Base-by-base conservation (phyloP, 495 filamentous ascomycete species). In the Chaetomium cochliodes region DNA sequence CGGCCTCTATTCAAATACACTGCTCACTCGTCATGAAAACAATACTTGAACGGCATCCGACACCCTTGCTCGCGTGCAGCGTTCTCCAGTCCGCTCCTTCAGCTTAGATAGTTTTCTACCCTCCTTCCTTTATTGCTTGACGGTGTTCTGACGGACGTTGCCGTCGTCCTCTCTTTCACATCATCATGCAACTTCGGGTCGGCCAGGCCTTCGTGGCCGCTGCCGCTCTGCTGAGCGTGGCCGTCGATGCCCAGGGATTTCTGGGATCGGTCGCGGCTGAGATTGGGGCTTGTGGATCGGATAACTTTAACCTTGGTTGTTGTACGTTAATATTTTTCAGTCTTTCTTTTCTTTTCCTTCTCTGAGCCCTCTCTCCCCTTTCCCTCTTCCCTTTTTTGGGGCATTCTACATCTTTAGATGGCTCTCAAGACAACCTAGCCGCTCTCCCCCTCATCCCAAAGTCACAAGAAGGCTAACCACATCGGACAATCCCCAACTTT, bases 241-340 rank as follows among this genome's bases (percentile, higher is more conserved):
- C 6, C 33, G 64, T 58, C 23, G 65, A 73, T 56, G 66, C 64
- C 16, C 72, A 71, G 53, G 73, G 46, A 11, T 69, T 57, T 51
- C 73, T 59, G n/a, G 66, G 64, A 46, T 60, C 61, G 2, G 51
- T 70, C 20, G 3, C 44, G 15, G 33, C 47, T 62, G 44, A 60
- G 39, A 9, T 55, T 6, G 25, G 25, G 7, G 18, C 42, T 1
- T 76, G 73, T 41, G 54, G 51, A 12, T 5, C 23, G 11, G 64
- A 72, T 20, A 70, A 71, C 33, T 69, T 70, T 41, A 65, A 60
- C 23, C 37, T 70, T 2, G 72, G 72, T 6, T 76, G 72, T 60
- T 66, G 33, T 37, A 37, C 1, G 33, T 37, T 12, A 8, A 37
- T 37, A 30, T 30, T 30, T 30, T 30, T 2, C 3, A 6, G 2